Conservation (phyloP, 2,329 filamentous ascomycete species). For the Tricladium varicosporioides region DNA sequence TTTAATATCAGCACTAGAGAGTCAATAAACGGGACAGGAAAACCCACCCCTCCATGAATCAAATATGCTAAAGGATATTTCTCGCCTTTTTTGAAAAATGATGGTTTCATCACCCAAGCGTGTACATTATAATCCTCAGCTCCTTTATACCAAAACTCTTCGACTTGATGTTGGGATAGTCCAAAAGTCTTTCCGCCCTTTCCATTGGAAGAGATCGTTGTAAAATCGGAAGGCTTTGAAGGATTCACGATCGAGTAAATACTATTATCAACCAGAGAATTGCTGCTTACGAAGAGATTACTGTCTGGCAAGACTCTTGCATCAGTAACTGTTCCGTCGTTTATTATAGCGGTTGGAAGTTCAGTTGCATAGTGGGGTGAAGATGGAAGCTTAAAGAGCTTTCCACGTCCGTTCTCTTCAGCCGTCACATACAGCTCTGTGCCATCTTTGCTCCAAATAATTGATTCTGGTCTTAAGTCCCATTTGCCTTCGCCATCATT, state of each 20-base stretch:
- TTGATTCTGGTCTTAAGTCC: constrained; percentile 56
- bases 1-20: not conserved
- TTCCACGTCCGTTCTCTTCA: constrained; percentile 63
- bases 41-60: constrained; percentile 68
- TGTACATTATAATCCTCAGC: constrained; percentile 64
- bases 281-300: constrained; percentile 63
- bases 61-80: constrained; percentile 78
- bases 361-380: constrained; percentile 47
- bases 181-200: constrained; percentile 66
- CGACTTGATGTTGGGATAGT: constrained; percentile 59
- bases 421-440: constrained; percentile 69
- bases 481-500: constrained; percentile 61
- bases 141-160: constrained; percentile 68
- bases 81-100: constrained; percentile 61
- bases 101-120: constrained; percentile 64
- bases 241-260: constrained; percentile 54
- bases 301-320: constrained; percentile 50
- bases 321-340: constrained; percentile 53
- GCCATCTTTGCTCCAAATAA: constrained; percentile 58
- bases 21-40: not conserved
- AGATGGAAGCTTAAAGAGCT: constrained; percentile 62
- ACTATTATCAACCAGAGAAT: constrained; percentile 70
- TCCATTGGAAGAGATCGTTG: constrained; percentile 59
- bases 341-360: constrained; percentile 49
- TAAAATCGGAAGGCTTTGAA: constrained; percentile 40